Conservation (phyloP, 768 basidiomycete species). For the Kwoniella sp. region DNA sequence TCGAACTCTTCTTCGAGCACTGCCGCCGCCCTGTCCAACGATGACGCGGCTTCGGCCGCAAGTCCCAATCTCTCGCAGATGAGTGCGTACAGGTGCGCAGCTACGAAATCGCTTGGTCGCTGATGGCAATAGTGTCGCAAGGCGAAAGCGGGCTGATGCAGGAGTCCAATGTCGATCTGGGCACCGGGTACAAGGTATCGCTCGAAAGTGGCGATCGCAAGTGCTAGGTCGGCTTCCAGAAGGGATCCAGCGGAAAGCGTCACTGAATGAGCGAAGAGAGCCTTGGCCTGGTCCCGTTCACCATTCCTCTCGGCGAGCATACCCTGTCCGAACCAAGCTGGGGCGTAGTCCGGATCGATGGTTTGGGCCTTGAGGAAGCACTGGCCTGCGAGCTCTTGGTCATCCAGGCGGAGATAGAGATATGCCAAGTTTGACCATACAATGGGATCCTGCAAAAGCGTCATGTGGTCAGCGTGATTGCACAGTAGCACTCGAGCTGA, state of each 20-base stretch:
- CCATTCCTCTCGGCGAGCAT: slow-evolving; percentile 51
- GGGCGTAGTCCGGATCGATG: slow-evolving; percentile 83
- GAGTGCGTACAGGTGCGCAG: slow-evolving; percentile 79
- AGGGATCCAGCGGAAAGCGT: slow-evolving; percentile 54
- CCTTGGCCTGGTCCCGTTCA: slow-evolving; percentile 65
- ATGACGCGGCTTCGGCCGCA: slow-evolving; percentile 63
- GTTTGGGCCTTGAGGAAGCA: slow-evolving; percentile 85
- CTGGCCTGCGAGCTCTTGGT: slow-evolving; percentile 80
- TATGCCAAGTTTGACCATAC: slow-evolving; percentile 89
- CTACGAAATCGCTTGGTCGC: slow-evolving; percentile 70
- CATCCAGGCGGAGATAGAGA: slow-evolving; percentile 76
- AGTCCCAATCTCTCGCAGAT: slow-evolving; percentile 83
- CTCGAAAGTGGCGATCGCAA: slow-evolving; percentile 66
- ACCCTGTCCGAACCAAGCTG: slow-evolving; percentile 86
- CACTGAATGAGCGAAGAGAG: slow-evolving; percentile 60
- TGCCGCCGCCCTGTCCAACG: slow-evolving; percentile 66
- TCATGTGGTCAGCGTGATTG: neutral
- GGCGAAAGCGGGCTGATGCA: slow-evolving; percentile 79
- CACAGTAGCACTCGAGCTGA: neutral
- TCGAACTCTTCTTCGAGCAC: slow-evolving; percentile 88
- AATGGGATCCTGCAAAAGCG: slow-evolving; percentile 63
- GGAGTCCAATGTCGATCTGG: slow-evolving; percentile 56
- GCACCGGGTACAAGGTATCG: slow-evolving; percentile 38
- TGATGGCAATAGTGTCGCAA: slow-evolving; percentile 73
- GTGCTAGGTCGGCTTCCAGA: slow-evolving; percentile 78